Evolutionary conservation across 805 yeast genomes (phyloP), one percentile per base, ranked within the genome.

Genomic region (Nakazawaea populi): DNA sequence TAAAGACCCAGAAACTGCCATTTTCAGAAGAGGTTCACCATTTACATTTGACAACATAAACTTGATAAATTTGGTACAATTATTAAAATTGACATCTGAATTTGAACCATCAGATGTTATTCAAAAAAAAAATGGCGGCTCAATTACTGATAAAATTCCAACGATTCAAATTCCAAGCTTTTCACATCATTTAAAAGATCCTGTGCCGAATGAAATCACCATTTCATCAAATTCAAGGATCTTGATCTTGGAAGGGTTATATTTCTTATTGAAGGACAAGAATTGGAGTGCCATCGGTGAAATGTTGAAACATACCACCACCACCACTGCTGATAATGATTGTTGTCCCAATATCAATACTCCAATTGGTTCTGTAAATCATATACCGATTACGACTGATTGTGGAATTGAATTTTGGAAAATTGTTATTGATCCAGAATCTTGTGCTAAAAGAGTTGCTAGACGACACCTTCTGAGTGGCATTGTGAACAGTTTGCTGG

Each of bases 21-120:
- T 80, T 32, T 63, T 67, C 30, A 72, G 88, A 54, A 74, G 97
- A 46, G 97, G 97, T 0, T 85, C 96, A 0, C 95, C 96, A 1
- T 79, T 74, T 57, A 90, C 97, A 0, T 92, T 91, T 68, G 91
- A 91, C 60, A 78, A 86, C 5, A 61, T 66, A 10, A 73, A 70
- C 43, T 70, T 77, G 12, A 74, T 69, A 1, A 60, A 54, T 4
- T 58, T 75, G 14, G 67, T 64, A 18, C 56, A 55, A 46, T 53
- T 63, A 8, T 56, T 79, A 30, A 56, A 58, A 28, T 47, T 50
- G 8, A 62, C 71, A 0, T 57, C 64, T 46, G 29, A 46, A 37
- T 37, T 24, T 31, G 32, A 24, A 18, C 30, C 30, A 6, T 8
- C 38, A 29, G 36, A 6, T 32, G 35, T 9, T 18, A 32, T 11